Base-by-base conservation (phyloP, 2,329 filamentous ascomycete species). In the Nannizzia gypsea region DNA sequence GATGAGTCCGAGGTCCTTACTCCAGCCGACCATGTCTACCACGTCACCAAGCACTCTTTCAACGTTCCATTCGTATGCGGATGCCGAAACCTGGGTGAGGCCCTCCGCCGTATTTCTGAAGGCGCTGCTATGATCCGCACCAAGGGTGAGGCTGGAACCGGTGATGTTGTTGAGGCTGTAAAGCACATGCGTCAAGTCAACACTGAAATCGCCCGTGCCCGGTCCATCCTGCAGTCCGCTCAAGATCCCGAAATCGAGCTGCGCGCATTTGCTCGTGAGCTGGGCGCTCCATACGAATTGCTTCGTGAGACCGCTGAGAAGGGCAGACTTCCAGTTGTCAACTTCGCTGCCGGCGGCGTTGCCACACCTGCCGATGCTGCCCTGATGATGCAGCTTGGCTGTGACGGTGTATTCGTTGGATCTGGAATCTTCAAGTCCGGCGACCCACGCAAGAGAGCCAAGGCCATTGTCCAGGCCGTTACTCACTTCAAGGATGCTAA, bases 61-160 rank as follows among this genome's bases (percentile, higher is more conserved):
- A 83, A 81, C 70, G 85, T 87, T 20, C 93, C 93, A 58, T 99
- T 97, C 71, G 93, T 99, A 61, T 97, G 93, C 75, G 93, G 93
- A 59, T 97, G 93, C 81, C 83, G 92, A 63, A 91, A 95, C 79
- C 80, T 97, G 11, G 90, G 90, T 63, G 93, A 99, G 79, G 93
- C 93, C 15, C 83, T 99, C 60, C 83, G 93, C 64, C 83, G 93
- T 64, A 90, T 99, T 70, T 83, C 84, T 64, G 93, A 97, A 78
- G 93, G 93, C 64, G 93, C 93, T 8, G 92, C 92, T 69, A 97
- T 99, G 92, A 96, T 99, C 77, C 86, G 93, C 68, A 99, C 93
- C 65, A 99, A 97, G 81, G 93, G 93, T 65, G 93, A 99, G 78
- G 93, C 93, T 40, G 93, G 93, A 64, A 97, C 93, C 0, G 93